Percentiles rank a stretch among this genome's conserved stretches.
Evolutionary conservation across 345 rosid genomes (phyloP).

Genomic region (Noccaea caerulescens): DNA sequence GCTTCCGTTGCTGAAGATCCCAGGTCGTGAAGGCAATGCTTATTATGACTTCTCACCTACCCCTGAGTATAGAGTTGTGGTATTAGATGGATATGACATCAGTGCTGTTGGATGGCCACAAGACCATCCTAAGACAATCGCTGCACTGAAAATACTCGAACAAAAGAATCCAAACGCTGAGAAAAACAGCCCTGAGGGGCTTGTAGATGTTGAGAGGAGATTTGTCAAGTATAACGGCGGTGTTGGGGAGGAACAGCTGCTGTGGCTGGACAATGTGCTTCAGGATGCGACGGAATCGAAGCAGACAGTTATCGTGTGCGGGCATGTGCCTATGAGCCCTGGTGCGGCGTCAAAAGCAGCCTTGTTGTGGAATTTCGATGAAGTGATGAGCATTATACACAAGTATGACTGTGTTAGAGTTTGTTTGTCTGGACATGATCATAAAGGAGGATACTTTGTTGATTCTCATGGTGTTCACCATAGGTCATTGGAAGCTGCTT

Average conservation of each 20-base stretch:
- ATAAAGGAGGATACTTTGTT: slow-evolving; percentile 72
- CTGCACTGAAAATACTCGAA: slow-evolving; percentile 69
- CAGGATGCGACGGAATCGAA: slow-evolving; percentile 60
- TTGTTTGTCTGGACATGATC: slow-evolving; percentile 90
- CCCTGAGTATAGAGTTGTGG: slow-evolving; percentile 69
- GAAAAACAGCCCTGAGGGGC: slow-evolving; percentile 83
- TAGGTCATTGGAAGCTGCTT: slow-evolving; percentile 79
- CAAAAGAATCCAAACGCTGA: slow-evolving; percentile 76
- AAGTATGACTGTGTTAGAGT: slow-evolving; percentile 69
- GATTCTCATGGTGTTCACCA: slow-evolving; percentile 89
- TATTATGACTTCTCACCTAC: slow-evolving; percentile 87
- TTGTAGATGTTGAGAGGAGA: slow-evolving; percentile 69
- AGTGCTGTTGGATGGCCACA: slow-evolving; percentile 89
- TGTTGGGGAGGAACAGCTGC: slow-evolving; percentile 75
- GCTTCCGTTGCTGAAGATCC: slow-evolving; percentile 77
- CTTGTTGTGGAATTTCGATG: slow-evolving; percentile 82
- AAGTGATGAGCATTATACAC: slow-evolving; percentile 80
- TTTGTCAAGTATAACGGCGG: slow-evolving; percentile 92
- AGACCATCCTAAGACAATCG: slow-evolving; percentile 66
- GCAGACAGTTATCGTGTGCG: slow-evolving; percentile 81
- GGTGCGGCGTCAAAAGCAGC: slow-evolving; percentile 58
- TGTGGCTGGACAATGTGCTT: slow-evolving; percentile 74
- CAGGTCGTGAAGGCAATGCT: slow-evolving; percentile 52
- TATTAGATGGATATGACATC: slow-evolving; percentile 85
- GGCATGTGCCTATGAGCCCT: slow-evolving; percentile 83